Evolutionary conservation across 2,329 filamentous ascomycete species (phyloP).

Genomic region (Alternaria atra): DNA sequence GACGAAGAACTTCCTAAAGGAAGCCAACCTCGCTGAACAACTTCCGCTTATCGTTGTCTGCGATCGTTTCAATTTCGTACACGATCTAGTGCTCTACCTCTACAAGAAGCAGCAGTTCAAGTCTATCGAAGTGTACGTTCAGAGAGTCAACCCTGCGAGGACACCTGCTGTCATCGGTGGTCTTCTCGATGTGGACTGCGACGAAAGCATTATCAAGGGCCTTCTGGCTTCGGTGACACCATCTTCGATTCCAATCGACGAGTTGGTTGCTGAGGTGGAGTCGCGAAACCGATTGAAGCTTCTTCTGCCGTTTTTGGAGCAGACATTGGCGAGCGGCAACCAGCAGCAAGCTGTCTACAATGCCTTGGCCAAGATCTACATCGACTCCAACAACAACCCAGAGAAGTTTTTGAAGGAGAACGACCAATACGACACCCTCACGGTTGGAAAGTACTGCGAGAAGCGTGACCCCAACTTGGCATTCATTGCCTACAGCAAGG

Average conservation of each 20-base stretch:
- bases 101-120: conserved; percentile 99
- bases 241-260: conserved; percentile 87
- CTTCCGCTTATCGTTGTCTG: conserved; percentile 97
- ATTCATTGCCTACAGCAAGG: conserved; percentile 94
- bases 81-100: conserved; percentile 93
- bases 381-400: conserved; percentile 97
- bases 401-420: conserved; percentile 98
- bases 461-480: conserved; percentile 97
- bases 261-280: conserved; percentile 94
- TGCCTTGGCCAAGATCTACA: conserved; percentile 98
- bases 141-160: conserved; percentile 90
- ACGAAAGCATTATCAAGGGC: conserved; percentile 94
- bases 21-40: conserved; percentile 90
- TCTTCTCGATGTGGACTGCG: conserved; percentile 94
- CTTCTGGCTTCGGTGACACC: conserved; percentile 86
- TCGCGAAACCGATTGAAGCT: conserved; percentile 94
- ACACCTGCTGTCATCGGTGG: conserved; percentile 94
- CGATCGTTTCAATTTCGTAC: conserved; percentile 98
- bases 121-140: conserved; percentile 97
- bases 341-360: conserved; percentile 98
- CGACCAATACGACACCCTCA: conserved; percentile 91
- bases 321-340: conserved; percentile 86
- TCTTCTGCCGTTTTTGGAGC: conserved; percentile 93
- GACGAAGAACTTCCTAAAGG: conserved; percentile 99
- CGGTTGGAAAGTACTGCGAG: conserved; percentile 97